Conservation (phyloP, 2,329 filamentous ascomycete species). For the Hypoxylon sp. region DNA sequence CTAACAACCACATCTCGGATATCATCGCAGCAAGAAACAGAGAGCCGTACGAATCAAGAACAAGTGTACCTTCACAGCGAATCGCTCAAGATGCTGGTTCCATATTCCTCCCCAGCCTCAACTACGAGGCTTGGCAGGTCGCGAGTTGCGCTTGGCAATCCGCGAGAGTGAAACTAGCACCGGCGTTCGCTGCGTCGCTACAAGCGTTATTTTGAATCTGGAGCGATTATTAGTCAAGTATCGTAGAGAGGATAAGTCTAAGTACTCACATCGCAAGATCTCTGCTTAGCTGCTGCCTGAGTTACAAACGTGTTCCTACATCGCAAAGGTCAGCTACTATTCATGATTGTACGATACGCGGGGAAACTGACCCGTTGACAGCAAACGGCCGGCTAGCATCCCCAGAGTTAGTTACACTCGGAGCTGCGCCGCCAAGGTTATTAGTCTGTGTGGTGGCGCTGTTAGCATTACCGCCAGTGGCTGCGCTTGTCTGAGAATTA, state of each 20-base stretch:
- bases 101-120: constrained; percentile 22
- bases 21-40: constrained; percentile 17
- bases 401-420: constrained; percentile 42
- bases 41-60: constrained; percentile 39
- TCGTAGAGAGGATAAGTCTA: neutral
- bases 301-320: constrained; percentile 65
- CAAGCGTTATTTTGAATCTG: constrained; percentile 72
- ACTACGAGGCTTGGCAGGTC: constrained; percentile 39
- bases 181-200: constrained; percentile 66
- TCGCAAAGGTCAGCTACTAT: constrained; percentile 44
- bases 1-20: constrained; percentile 17
- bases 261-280: constrained; percentile 63
- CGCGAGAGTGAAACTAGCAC: constrained; percentile 57
- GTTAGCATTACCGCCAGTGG: constrained; percentile 37
- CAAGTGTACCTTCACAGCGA: constrained; percentile 13
- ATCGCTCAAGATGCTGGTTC: constrained; percentile 19
- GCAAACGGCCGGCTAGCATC: constrained; percentile 62
- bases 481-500: constrained; percentile 31
- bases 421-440: constrained; percentile 44
- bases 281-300: constrained; percentile 65
- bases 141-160: constrained; percentile 66
- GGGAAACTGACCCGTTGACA: constrained; percentile 59
- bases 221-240: constrained; percentile 2
- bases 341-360: constrained; percentile 59
- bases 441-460: constrained; percentile 34